phyloP scores from a whole-genome alignment of 257 asterid genomes.

The Nicotiana knightiana region DNA sequence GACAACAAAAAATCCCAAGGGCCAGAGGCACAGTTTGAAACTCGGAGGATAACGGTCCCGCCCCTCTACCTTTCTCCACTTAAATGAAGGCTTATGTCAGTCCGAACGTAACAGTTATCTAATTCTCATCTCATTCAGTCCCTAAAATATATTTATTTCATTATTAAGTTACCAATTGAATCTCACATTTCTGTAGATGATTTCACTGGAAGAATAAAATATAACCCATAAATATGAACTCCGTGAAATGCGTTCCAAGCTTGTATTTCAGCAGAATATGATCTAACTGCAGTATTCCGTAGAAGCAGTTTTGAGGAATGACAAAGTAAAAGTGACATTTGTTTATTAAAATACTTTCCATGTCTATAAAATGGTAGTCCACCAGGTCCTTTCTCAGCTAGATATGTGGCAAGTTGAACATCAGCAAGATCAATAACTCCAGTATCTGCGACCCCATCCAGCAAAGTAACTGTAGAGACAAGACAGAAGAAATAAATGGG shows the following conservation, averaged over 20 bases:
- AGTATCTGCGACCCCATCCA: slow-evolving; percentile 77
- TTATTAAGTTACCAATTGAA: not conserved
- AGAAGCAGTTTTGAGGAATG: slow-evolving; percentile 2
- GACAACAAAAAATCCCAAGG: too few relatives aligned
- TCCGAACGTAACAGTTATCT: not conserved
- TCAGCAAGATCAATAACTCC: slow-evolving; percentile 86
- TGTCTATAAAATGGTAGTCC: slow-evolving; percentile 76
- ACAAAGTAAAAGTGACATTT: not conserved
- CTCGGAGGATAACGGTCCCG: too few relatives aligned
- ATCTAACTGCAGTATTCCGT: not conserved
- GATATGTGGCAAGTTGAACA: slow-evolving; percentile 52
- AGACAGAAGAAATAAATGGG: not conserved
- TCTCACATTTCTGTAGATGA: not conserved
- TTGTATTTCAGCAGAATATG: not conserved
- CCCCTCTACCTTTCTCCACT: too few relatives aligned
- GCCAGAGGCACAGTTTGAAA: too few relatives aligned
- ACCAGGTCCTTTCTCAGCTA: slow-evolving; percentile 78
- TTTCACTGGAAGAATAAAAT: not conserved
- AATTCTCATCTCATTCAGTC: not conserved
- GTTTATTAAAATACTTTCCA: slow-evolving; percentile 40
- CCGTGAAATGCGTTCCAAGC: not conserved
- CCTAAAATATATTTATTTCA: not conserved
- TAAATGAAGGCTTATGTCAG: too few relatives aligned
- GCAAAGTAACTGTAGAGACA: slow-evolving; percentile 40
- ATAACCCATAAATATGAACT: not conserved